Base-by-base conservation (phyloP, 2,329 filamentous ascomycete species). In the Hymenoscyphus linearis region DNA sequence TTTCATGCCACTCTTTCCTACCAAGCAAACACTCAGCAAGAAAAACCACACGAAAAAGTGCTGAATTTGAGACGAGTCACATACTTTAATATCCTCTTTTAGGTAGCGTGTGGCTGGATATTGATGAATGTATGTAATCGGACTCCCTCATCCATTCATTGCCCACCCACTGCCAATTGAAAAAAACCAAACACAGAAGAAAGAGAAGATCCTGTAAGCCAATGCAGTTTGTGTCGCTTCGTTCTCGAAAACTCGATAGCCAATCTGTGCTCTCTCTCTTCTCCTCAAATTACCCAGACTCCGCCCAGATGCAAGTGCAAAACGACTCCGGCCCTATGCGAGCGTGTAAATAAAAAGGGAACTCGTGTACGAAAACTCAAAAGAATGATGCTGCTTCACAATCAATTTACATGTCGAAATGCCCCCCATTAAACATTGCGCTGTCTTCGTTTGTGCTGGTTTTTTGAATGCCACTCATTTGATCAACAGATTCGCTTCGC, bases 401-500 rank as follows among this genome's bases (percentile, higher is more conserved):
- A 54, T 47, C 57, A 62, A 68, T 68, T 81, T 78, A 87, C 74
- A 85, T 79, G 72, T 89, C 85, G 74, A 89, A 88, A 61, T 86
- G 81, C 55, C 81, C 79, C 61, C 79, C 79, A 65, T 81, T 83
- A 68, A 89, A 84, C 78, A 86, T 84, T 58, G 65, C 85, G 79
- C 70, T 86, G 60, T 74, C 72, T 58, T 88, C 86, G 66, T 84
- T 78, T 61, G 77, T 78, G 58, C 77, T 77, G 53, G 80, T 83
- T 71, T 80, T 82, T 57, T 84, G 78, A 64, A 86, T 81, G 52
- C 85, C 85, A 70, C 84, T 87, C 85, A 87, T 87, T 57, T 84
- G 79, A 26, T 50, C 44, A 12, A 6, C 18, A 4, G 44, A 50
- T 69, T 85, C 85, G 40, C 68, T 62, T 44, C 71, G 68, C 34